Evolutionary conservation across 768 basidiomycete genomes (phyloP), one percentile per base, ranked within the genome.

Genomic region (Pleurotus tuber-regium): DNA sequence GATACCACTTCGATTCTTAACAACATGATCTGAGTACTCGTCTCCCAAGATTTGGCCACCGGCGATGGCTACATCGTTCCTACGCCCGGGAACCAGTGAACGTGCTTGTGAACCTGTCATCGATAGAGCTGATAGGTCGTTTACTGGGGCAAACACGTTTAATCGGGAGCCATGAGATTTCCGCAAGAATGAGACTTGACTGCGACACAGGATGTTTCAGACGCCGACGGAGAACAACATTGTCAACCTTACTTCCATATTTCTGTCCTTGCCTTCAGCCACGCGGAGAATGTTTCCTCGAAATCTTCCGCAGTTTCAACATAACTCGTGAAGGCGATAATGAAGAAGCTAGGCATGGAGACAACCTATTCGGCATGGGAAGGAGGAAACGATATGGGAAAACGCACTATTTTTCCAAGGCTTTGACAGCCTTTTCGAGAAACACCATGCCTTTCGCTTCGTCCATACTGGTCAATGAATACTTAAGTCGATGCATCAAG

Each of bases 1-100:
- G 63, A 99, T 92, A 0, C 97, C 97, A 53, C 83, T 87, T 9
- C 97, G 88, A 62, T 94, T 89, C 85, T 88, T 88, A 26, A 99
- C 84, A 39, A 98, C 92, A 64, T 95, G 91, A 35, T 91, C 89
- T 2, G 92, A 92, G 73, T 92, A 98, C 65, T 99, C 97, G 63
- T 98, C 95, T 4, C 93, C 96, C 1, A 95, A 72, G 38, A 97
- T 82, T 62, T 87, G 89, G 0, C 91, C 92, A 8, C 92, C 92
- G 18, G 80, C 70, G 52, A 86, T 88, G 28, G 80, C 85, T 9
- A 85, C 79, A 59, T 87, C 84, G 55, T 89, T 86, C 65, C 82
- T 83, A 63, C 79, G 81, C n/a, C 84, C 87, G 33, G 83, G 74
- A 25, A 85, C 69, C 42, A 86, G 66, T 1, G 82, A 74, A 18